Evolutionary conservation across 768 basidiomycete genomes (phyloP), one percentile per base, ranked within the genome.

Genomic region (Leccinum barrowsii): DNA sequence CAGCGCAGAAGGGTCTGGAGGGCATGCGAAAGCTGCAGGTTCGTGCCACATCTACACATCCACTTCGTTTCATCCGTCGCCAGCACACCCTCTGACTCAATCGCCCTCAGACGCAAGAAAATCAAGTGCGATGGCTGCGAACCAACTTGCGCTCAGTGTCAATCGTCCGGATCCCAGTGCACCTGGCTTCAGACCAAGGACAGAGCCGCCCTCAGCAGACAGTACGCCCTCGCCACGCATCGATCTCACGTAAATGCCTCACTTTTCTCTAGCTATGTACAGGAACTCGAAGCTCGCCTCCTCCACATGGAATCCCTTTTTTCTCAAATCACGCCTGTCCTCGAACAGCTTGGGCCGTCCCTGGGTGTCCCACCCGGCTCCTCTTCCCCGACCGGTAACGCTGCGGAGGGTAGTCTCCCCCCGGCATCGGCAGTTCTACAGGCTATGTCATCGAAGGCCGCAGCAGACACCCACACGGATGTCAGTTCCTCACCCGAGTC

Each of bases 121-220:
- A 92, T 94, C 71, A 94, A 94, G 72, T 94, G 92, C 74, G 92
- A 94, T 76, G 92, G 92, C 63, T 82, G 78, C 66, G 92, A 94
- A 69, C 92, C 92, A 12, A 88, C 86, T 11, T 94, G 92, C 65
- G 87, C 89, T 0, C 92, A 93, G 67, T 94, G 92, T 68, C 70
- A 82, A 17, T 76, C 83, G 46, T 87, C 90, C 7, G 85, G 84
- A 49, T 87, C 89, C 1, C 83, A 85, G 64, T 94, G 92, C 69
- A 90, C 89, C 47, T 94, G 92, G 92, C 78, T 92, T 46, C 92
- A 94, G 75, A 94, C 92, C 6, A 93, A 92, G 76, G 92, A 94
- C 74, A 85, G 92, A 67, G 92, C 92, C 22, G 92, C 92, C 5
- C 76, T 93, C 62, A 94, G 92, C 69, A 81, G 92, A 79, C 92